Percentiles rank a stretch among this genome's conserved stretches.
Conservation (phyloP, 768 basidiomycete genomes). For the Strobilomyces dryophilus region DNA sequence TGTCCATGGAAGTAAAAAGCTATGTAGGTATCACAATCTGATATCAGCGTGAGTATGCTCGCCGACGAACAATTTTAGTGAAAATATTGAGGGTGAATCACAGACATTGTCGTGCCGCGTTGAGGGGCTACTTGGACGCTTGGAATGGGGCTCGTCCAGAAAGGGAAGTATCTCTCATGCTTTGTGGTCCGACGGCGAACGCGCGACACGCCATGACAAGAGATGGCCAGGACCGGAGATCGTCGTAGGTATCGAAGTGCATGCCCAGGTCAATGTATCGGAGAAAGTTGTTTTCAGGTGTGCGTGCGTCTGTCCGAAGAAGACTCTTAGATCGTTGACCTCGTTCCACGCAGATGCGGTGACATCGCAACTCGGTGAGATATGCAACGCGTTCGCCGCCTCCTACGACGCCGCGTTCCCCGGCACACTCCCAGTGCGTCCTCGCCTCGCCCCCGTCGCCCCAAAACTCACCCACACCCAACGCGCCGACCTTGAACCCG, state of each 20-base stretch:
- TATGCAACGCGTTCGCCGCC: slow-evolving; percentile 71
- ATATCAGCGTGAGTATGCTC: too few species aligned
- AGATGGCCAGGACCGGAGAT: slow-evolving; percentile 88
- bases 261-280: slow-evolving; percentile 13
- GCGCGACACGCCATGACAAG: slow-evolving; percentile 15
- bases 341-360: slow-evolving; percentile 31
- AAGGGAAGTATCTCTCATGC: too few species aligned
- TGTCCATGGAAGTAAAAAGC: too few species aligned
- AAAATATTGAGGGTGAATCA: too few species aligned
- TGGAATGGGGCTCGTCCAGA: neutral
- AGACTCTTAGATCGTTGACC: neutral
- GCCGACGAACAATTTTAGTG: too few species aligned
- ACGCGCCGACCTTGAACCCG: slow-evolving; percentile 43
- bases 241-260: slow-evolving; percentile 86
- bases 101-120: too few species aligned
- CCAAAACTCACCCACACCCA: neutral
- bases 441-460: neutral
- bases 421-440: slow-evolving; percentile 82
- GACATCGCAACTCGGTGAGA: slow-evolving; percentile 43
- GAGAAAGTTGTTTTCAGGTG: too few species aligned
- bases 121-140: too few species aligned
- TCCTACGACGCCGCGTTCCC: slow-evolving; percentile 88
- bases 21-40: too few species aligned
- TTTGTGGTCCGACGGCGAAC: too few species aligned
- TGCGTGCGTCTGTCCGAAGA: too few species aligned